Evolutionary conservation across 2,329 filamentous ascomycete genomes (phyloP), one percentile per base, ranked within the genome.

Genomic region (Xylariaceae sp.): DNA sequence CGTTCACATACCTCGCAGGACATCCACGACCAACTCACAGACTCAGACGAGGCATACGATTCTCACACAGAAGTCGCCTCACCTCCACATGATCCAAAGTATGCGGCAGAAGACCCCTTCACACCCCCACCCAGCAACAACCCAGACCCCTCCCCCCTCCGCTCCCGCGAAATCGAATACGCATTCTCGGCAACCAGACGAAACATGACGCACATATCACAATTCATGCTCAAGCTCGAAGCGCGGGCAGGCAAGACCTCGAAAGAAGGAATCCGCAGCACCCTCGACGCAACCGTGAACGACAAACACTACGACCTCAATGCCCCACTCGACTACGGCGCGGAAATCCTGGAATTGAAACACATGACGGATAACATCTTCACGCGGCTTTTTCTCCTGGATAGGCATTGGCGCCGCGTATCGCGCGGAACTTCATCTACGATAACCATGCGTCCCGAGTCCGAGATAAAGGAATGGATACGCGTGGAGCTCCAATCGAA

Each of bases 161-260:
- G 57, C 17, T 61, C 64, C 3, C 60, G 56, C 13, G 62, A 68
- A 7, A 44, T 66, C 10, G 53, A 59, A 13, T 55, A 67, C 17
- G 57, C 63, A 1, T 53, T 70, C 5, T 62, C 64, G 0, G 60
- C 62, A 1, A 57, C 66, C 2, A 62, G 64, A 4, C 60, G 59
- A 4, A 70, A 67, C 49, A 58, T 72, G 8, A 70, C 68, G 1
- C 63, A 62, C 13, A 55, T 67, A 4, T 67, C 66, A 1, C 68
- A 72, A 55, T 70, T 68, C 52, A 34, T 71, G n/a, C 62, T 72
- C 1, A 72, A 72, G 54, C 57, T 71, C 11, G 68, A 72, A 54
- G 68, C 63, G 8, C 66, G 69, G 13, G 60, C 68, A 7, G 64
- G 66, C 6, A 68, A 68, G 30, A 58, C 66, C 4, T 66, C 66